These are phyloP conservation scores for Candolleomyces aberdarensis DNA, from an alignment of 768 basidiomycete genomes.

Conservation along the genomic window DNA sequence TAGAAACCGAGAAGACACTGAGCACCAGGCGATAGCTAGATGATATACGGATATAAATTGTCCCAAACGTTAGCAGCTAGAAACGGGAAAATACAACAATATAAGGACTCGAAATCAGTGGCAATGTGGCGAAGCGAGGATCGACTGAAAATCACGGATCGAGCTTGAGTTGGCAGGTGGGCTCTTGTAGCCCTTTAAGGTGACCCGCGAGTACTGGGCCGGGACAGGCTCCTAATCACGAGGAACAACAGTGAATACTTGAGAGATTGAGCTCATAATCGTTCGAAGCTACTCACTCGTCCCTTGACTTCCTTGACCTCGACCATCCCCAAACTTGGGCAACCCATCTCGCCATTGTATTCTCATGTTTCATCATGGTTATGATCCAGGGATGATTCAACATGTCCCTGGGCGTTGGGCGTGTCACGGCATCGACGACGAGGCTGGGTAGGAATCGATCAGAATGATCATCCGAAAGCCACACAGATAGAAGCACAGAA, in stretches of 20 bases:
- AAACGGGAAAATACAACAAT: no score
- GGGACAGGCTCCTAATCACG: slow-evolving; percentile 22
- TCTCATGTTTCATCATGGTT: slow-evolving; percentile 72
- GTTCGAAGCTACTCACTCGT: slow-evolving; percentile 33
- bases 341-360: slow-evolving; percentile 89
- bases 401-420: slow-evolving; percentile 84
- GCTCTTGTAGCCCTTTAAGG: neutral
- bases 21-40: no score
- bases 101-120: no score
- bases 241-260: no score
- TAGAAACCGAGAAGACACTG: no score
- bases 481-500: no score
- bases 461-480: no score
- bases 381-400: slow-evolving; percentile 82
- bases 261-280: no score
- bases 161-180: neutral
- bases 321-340: slow-evolving; percentile 82
- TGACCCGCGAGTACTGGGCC: slow-evolving; percentile 26
- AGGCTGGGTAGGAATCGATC: slow-evolving; percentile 40
- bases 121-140: neutral
- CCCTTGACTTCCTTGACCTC: slow-evolving; percentile 42
- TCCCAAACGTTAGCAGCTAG: no score
- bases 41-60: no score
- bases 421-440: slow-evolving; percentile 60
- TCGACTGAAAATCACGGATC: neutral